phyloP scores from a whole-genome alignment of 257 asterid species.

The Leptodermis oblonga region DNA sequence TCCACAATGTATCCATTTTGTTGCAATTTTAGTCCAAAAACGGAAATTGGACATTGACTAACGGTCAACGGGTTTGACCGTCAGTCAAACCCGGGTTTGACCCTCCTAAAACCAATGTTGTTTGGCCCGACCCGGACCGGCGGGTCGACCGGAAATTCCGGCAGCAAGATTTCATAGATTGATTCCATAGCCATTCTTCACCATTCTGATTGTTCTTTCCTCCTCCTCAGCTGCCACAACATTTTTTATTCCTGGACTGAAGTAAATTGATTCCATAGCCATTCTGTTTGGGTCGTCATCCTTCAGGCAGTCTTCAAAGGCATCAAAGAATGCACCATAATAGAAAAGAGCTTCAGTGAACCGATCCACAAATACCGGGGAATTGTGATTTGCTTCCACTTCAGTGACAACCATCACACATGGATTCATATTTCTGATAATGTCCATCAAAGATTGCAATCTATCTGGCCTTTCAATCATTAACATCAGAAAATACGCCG shows the following conservation, averaged over 20 bases:
- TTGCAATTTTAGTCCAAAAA: too few species aligned
- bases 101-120: too few species aligned
- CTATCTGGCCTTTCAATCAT: constrained; percentile 31
- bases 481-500: constrained; percentile 26
- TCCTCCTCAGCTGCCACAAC: constrained; percentile 31
- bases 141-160: too few species aligned
- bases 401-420: constrained; percentile 19
- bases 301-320: constrained; percentile 23
- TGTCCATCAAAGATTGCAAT: constrained; percentile 35
- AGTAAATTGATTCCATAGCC: constrained; percentile 17
- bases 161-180: too few species aligned
- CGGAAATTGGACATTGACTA: too few species aligned
- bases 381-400: constrained; percentile 20
- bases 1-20: too few species aligned
- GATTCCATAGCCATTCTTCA: too few species aligned
- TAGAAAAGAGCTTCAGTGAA: constrained; percentile 32
- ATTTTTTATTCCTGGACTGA: constrained; percentile 21
- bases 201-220: constrained; percentile 45
- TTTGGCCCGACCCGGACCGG: too few species aligned
- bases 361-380: constrained; percentile 24
- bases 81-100: too few species aligned
- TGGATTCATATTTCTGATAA: constrained; percentile 18
- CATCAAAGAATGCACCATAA: constrained; percentile 29
- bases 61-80: too few species aligned
- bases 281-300: constrained; percentile 18